Base-by-base conservation (phyloP, 768 basidiomycete genomes). In the Leccinum rimulosum region DNA sequence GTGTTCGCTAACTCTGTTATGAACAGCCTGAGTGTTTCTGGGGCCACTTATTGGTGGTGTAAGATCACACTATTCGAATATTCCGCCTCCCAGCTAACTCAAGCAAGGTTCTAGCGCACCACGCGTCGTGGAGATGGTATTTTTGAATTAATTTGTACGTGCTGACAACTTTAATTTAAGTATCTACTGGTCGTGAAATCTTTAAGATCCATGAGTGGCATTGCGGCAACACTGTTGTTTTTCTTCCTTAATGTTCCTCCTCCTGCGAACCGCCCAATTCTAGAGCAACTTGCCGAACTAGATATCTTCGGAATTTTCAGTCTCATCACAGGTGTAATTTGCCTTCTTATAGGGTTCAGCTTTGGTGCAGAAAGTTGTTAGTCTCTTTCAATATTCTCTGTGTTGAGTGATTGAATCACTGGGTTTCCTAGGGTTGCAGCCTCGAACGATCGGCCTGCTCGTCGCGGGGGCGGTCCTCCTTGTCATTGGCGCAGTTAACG, bases 31-130 rank as follows among this genome's bases (percentile, higher is more conserved):
- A 22, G 22, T 22, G 84, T 89, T 19, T 62, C 89, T 12, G 22
- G 90, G 93, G 0, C 93, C 93, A 3, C 77, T 97, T 12, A 73
- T 95, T 14, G 93, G 93, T 58, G 93, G 92, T 58, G 89, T 89
- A 70, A 76, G 87, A 71, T 15, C 31, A 12, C 30, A n/a, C 27
- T 33, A 1, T 35, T 49, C 4, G 11, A 50, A 28, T 1, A 10
- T 1, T 31, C 15, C 0, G 1, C 12, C 6, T 27, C 4, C 27
- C 8, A 11, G 6, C 30, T 56, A 15, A 61, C 31, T 59, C 8
- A 9, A 14, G 30, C 50, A 57, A 88, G 87, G 84, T 77, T 12
- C 81, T 93, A 57, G 82, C 89, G 0, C 85, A 91, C 66, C 85
- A 88, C 66, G 86, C 82, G 14, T 79, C 84, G 0, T 93, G 91